Base-by-base conservation (phyloP, 345 rosid genomes). In the Eucalyptus cloeziana region DNA sequence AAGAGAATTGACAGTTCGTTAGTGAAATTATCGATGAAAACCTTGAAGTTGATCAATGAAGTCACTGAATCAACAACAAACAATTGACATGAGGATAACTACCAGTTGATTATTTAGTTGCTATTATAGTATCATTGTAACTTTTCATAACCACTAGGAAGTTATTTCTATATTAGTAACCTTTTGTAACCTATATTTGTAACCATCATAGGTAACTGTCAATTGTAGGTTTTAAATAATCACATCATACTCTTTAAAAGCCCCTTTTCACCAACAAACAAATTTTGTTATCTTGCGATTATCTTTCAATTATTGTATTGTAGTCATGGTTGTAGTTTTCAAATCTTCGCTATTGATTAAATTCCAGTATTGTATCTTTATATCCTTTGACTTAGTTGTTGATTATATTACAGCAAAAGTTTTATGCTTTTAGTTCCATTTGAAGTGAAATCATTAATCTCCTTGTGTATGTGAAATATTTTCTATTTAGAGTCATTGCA, bases 1-100 rank as follows among this genome's bases (percentile, higher is more conserved):
- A 25, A 25, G 14, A 58, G 14, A 56, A 22, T 22, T 2, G 60
- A 25, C 1, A 60, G 13, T 12, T 5, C 0, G 0, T 27, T 27
- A 60, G 69, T 6, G 8, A 27, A 27, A 30, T 60, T 60, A 60
- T 60, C 0, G 4, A 6, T 0, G 0, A 60, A 30, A 60, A 27
- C 16, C 1, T 60, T 60, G 69, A 60, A 60, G 69, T 60, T 27
- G 33, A 60, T 60, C 16, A 1, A 30, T 30, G 33, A 13, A 62
- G 69, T 30, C 69, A 62, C 0, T 12, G 0, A 62, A 58, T 58
- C 15, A 27, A 58, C n/a, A 58, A 25, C 7, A 58, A 5, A 27
- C n/a, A 5, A 25, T 62, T 30, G 16, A 62, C 33, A 11, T 13
- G 16, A 62, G 69, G 17, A 62, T 30, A 62, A 5, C 31, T 7